phyloP scores from a whole-genome alignment of 1,284 basidiomycete species.

The Anthracocystis panici-leucophaei region DNA sequence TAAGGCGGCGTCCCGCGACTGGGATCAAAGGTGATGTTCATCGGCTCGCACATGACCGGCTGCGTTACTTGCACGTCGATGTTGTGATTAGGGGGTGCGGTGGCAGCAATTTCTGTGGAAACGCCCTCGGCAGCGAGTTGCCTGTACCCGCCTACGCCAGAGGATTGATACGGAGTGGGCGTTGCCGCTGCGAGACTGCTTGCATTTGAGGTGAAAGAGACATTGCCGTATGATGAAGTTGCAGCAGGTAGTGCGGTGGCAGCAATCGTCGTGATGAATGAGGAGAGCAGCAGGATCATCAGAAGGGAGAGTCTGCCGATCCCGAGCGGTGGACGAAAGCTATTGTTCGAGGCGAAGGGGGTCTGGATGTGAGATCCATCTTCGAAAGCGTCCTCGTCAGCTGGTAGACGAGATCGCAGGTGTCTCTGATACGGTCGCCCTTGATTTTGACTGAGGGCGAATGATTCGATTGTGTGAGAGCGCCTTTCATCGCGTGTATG shows the following conservation, averaged over 20 bases:
- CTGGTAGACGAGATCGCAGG: neutral
- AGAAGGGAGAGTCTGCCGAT: conserved; percentile 1
- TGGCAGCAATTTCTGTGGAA: conserved; percentile 5
- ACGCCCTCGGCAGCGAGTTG: conserved; percentile 21
- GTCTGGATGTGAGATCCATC: too few species aligned
- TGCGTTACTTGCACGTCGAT: conserved; percentile 44
- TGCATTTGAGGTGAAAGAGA: neutral
- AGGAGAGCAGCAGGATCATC: conserved; percentile 6
- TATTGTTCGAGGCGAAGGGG: neutral
- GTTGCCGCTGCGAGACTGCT: conserved; percentile 5
- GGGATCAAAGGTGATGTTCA: conserved; percentile 61
- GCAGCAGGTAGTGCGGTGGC: conserved; percentile 9
- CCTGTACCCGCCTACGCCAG: neutral
- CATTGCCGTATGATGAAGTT: conserved; percentile 1
- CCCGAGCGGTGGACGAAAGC: neutral
- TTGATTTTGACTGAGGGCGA: neutral
- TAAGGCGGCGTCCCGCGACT: conserved; percentile 53
- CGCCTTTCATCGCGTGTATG: neutral
- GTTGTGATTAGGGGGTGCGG: conserved; percentile 12
- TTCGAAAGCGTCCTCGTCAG: neutral
- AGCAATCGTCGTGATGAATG: conserved; percentile 1
- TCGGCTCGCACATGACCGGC: conserved; percentile 47
- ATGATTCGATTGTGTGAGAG: neutral
- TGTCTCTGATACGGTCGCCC: neutral
- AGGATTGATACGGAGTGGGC: neutral